Evolutionary conservation across 495 filamentous ascomycete species (phyloP).

Genomic region (Trichoderma orchidacearum): DNA sequence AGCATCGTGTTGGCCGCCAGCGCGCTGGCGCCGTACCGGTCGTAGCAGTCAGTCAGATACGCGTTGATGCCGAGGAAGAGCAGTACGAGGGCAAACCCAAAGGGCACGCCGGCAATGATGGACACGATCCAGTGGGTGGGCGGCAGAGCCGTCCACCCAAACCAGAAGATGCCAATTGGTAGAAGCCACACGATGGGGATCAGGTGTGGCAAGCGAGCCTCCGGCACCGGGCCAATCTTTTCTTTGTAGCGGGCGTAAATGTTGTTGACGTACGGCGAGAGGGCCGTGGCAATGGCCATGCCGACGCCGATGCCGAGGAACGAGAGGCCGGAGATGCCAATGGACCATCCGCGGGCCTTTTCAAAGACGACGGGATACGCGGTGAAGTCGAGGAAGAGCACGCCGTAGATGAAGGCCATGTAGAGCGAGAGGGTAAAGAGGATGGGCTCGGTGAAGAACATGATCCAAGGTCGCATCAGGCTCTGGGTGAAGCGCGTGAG

Average conservation of each 20-base stretch:
- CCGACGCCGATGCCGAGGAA: background rate
- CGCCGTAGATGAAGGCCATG: background rate
- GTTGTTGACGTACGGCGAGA: too few species aligned
- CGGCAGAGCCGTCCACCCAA: conserved; percentile 15
- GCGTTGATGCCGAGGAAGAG: conserved; percentile 58
- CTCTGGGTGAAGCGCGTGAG: background rate
- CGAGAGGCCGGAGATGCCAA: background rate
- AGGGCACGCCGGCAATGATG: conserved; percentile 34
- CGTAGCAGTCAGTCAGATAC: conserved; percentile 53
- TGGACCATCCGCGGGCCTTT: background rate
- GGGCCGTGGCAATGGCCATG: conserved; percentile 2
- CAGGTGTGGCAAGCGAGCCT: conserved; percentile 4
- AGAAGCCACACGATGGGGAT: background rate
- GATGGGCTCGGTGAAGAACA: background rate
- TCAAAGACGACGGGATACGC: background rate
- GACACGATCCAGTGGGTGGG: conserved; percentile 26
- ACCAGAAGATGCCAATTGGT: conserved; percentile 15
- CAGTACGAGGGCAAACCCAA: conserved; percentile 53
- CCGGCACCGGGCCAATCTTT: background rate
- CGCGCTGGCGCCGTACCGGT: conserved; percentile 46
- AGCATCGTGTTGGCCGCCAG: conserved; percentile 48
- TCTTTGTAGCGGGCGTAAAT: conserved; percentile 9
- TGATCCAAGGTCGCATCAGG: background rate
- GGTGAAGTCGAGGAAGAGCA: background rate
- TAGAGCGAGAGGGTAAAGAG: background rate